These are phyloP conservation scores for Aspergillus funiculosus DNA, from an alignment of 495 filamentous ascomycete genomes.

Conservation along the genomic window DNA sequence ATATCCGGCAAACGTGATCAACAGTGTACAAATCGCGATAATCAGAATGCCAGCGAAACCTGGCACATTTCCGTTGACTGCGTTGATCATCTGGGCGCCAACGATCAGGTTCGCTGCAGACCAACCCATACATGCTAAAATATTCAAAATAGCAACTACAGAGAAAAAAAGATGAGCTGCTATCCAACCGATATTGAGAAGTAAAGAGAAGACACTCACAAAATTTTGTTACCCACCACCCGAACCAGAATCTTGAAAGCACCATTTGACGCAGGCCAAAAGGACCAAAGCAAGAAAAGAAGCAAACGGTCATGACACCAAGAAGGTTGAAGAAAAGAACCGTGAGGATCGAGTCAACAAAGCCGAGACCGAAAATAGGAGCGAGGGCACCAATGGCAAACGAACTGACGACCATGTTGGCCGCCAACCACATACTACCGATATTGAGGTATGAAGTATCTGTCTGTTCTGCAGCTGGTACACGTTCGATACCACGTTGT, in stretches of 20 bases:
- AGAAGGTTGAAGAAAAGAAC: slow-evolving; percentile 76
- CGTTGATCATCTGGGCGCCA: slow-evolving; percentile 74
- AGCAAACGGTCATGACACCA: slow-evolving; percentile 66
- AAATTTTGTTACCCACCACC: slow-evolving; percentile 64
- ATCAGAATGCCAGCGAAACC: slow-evolving; percentile 74
- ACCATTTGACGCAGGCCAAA: slow-evolving; percentile 85
- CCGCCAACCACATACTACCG: slow-evolving; percentile 76
- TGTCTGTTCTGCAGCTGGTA: slow-evolving; percentile 66
- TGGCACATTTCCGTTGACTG: slow-evolving; percentile 64
- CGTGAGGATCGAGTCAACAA: slow-evolving; percentile 69
- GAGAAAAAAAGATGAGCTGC: neutral
- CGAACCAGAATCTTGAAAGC: slow-evolving; percentile 77
- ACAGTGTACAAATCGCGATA: slow-evolving; percentile 63
- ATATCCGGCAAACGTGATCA: slow-evolving; percentile 72
- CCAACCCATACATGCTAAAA: slow-evolving; percentile 74
- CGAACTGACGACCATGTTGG: slow-evolving; percentile 77
- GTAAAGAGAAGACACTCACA: slow-evolving; percentile 43
- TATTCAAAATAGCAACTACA: slow-evolving; percentile 66
- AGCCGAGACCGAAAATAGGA: slow-evolving; percentile 62
- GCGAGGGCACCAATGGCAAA: slow-evolving; percentile 75
- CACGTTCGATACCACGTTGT: slow-evolving; percentile 73
- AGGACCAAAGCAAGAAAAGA: slow-evolving; percentile 76
- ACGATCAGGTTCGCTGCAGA: slow-evolving; percentile 72
- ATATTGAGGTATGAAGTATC: slow-evolving; percentile 62
- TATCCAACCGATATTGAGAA: neutral